Base-by-base conservation (phyloP, 176 grass and related monocot genomes). In the Lolium multiflorum region DNA sequence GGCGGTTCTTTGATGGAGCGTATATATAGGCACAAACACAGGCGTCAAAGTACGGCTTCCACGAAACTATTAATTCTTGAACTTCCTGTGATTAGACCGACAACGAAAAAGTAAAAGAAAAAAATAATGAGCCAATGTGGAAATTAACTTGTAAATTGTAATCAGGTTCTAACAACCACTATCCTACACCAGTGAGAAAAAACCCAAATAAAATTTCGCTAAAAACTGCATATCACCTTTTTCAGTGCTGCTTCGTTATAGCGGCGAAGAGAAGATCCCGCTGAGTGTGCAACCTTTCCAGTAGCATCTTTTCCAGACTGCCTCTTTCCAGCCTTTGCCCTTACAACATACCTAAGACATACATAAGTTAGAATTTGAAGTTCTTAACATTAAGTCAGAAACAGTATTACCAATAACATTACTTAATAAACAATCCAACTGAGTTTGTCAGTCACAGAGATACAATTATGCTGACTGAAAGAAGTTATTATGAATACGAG, bases 301-400 rank as follows among this genome's bases (percentile, higher is more conserved):
- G 89, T 98, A 78, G 86, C 94, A 92, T 98, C 94, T 86, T 98
- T 96, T 71, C 93, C 84, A 88, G 97, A 98, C 83, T 98, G 97
- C 69, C 89, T 92, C 76, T 94, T 98, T 75, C 97, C 94, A 70
- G 97, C 97, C 81, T 94, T 98, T 94, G 92, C 97, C 65, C 97
- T 94, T 65, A 98, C 97, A 17, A 98, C 97, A 92, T 98, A 98
- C 67, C 97, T 98, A 87, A 65, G 81, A 77, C 70, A 88, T 16
- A 67, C 62, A 74, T 68, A 75, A 3, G 51, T 6, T 74, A 43
- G 7, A 46, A 81, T 37, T 50, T 83, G 17, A 2, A 69, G 46
- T 79, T 51, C 58, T 5, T 1, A 81, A 52, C 31, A 90, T 14
- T 14, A 16, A 59, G 16, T 63, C 71, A 85, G 44, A 20, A 43